Percentiles rank a stretch among this genome's conserved stretches.
These are phyloP conservation scores for Penicillium sp. DNA, from an alignment of 2,329 filamentous ascomycete species.

Conservation along the genomic window DNA sequence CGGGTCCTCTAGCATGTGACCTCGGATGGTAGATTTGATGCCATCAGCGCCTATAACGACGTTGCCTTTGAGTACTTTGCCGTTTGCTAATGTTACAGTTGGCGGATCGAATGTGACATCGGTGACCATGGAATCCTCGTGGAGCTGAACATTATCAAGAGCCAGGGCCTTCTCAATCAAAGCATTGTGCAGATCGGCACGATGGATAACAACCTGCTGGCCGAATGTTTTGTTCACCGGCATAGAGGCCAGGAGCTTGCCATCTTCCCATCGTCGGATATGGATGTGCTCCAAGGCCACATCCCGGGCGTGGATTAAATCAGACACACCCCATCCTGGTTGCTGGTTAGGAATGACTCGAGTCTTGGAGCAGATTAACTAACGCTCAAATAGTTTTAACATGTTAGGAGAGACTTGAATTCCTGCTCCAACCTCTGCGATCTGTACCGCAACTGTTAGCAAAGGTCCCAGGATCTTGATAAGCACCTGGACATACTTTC, in stretches of 20 bases:
- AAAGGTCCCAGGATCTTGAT: not conserved
- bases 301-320: slow-evolving; percentile 31
- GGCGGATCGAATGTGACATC: slow-evolving; percentile 26
- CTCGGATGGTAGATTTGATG: slow-evolving; percentile 48
- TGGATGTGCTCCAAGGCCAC: slow-evolving; percentile 35
- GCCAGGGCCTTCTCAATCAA: slow-evolving; percentile 28
- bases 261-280: slow-evolving; percentile 34
- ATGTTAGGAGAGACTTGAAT: slow-evolving; percentile 81
- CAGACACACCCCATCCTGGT: slow-evolving; percentile 34
- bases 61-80: slow-evolving; percentile 37
- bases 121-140: slow-evolving; percentile 27
- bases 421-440: slow-evolving; percentile 62
- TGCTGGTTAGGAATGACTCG: not conserved
- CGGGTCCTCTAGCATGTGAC: slow-evolving; percentile 34
- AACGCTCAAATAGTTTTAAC: slow-evolving; percentile 64
- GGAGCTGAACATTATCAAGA: slow-evolving; percentile 29
- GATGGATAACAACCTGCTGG: slow-evolving; percentile 34
- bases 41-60: slow-evolving; percentile 52
- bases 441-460: slow-evolving; percentile 16
- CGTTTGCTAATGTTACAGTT: slow-evolving; percentile 27
- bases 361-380: slow-evolving; percentile 10
- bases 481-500: slow-evolving; percentile 23
- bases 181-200: slow-evolving; percentile 34
- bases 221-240: slow-evolving; percentile 35
- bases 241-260: slow-evolving; percentile 29